A percentile compares a stretch with the other conserved stretches of the same genome.
phyloP scores from a whole-genome alignment of 176 grass and related monocot species.

The Oryza rufipogon region DNA sequence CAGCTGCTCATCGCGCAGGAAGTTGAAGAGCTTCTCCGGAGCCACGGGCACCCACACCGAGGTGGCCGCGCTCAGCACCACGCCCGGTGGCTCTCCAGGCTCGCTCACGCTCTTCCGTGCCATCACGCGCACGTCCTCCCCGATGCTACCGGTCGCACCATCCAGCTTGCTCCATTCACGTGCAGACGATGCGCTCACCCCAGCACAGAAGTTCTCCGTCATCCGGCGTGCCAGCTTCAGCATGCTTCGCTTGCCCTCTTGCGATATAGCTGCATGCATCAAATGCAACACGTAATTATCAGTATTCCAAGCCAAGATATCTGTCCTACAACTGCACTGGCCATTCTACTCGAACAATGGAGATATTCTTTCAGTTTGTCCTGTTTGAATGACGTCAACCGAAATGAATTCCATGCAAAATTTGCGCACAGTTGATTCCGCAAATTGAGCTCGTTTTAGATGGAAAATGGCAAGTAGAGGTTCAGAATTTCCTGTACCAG shows the following conservation, averaged over 20 bases:
- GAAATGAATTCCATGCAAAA: background rate
- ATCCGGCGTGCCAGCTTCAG: slow-evolving; percentile 87
- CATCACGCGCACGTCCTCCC: slow-evolving; percentile 77
- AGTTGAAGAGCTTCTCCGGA: slow-evolving; percentile 70
- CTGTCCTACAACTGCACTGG: background rate
- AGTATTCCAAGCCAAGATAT: background rate
- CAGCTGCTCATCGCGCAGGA: slow-evolving; percentile 67
- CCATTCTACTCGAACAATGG: background rate
- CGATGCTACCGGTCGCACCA: slow-evolving; percentile 50
- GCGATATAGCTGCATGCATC: slow-evolving; percentile 56
- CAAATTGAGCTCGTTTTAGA: slow-evolving; percentile 21
- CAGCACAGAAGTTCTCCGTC: slow-evolving; percentile 76
- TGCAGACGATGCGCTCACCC: slow-evolving; percentile 69
- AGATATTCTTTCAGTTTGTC: background rate
- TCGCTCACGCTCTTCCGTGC: slow-evolving; percentile 69
- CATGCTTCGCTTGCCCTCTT: slow-evolving; percentile 79
- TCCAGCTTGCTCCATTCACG: slow-evolving; percentile 78
- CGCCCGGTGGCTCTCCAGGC: slow-evolving; percentile 77
- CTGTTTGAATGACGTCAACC: background rate
- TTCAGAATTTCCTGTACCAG: slow-evolving; percentile 43
- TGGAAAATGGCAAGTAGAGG: slow-evolving; percentile 34
- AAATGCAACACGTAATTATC: background rate
- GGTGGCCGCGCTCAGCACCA: slow-evolving; percentile 82
- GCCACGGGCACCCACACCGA: slow-evolving; percentile 78
- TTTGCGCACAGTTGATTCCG: background rate